Evolutionary conservation across 768 basidiomycete genomes (phyloP), one percentile per base, ranked within the genome.

Genomic region (Hygrophorus russula): DNA sequence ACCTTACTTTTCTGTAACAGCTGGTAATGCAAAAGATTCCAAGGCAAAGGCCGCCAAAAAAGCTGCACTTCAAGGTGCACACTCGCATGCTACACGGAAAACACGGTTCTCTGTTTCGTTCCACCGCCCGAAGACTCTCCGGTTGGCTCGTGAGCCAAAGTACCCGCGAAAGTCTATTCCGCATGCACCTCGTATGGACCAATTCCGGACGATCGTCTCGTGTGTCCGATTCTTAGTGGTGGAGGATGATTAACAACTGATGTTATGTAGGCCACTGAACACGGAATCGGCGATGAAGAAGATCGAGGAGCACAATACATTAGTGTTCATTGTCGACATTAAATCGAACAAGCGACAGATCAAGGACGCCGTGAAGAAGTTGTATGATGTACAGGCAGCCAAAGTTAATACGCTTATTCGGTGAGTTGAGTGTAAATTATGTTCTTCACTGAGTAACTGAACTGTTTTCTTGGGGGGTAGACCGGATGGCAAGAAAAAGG

Each of bases 271-370:
- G 41, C 88, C 88, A 13, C 63, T 91, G 63, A 94, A 91, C 80
- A 94, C 91, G 12, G 93, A 98, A 66, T 83, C 80, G 10, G 93
- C 94, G 49, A 97, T 98, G 94, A 94, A 97, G 79, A 96, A 99
- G 79, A 99, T 99, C 46, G 94, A 99, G 75, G 94, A 97, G 66
- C 82, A 97, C 75, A 98, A 99, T 69, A 99, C 96, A 27, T 78
- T 98, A 46, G 96, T 99, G 47, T 99, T 98, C 74, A 82, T 98
- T 48, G 92, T 96, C 42, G 93, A 97, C 65, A 58, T 97, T 64
- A 82, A 79, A 62, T 71, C 90, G 53, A 99, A 96, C 80, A 99
- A 99, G 78, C 80, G 91, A 37, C 91, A 99, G 67, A 98, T 98
- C 72, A 94, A 92, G 79, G 90, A 97, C 56, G 96, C 96, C 1